These are phyloP conservation scores for Boletus semigastroideus DNA, from an alignment of 1,284 basidiomycete species.

Conservation along the genomic window DNA sequence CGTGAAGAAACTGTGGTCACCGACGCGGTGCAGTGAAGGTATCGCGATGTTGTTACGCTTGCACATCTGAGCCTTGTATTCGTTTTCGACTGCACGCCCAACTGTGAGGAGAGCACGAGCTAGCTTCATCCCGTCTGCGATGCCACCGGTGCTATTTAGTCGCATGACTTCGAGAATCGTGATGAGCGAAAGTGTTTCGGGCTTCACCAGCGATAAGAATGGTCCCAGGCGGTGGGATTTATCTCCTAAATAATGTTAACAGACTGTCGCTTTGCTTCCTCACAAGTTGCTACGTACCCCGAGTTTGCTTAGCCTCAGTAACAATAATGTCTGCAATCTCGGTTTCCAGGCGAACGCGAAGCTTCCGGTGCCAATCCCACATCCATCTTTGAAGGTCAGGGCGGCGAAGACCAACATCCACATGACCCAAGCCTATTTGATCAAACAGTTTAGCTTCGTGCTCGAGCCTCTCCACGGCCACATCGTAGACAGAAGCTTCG, in stretches of 20 bases:
- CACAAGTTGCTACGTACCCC: constrained; percentile 10
- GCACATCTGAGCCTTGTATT: constrained; percentile 85
- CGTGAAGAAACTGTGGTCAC: constrained; percentile 53
- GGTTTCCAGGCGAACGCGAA: constrained; percentile 52
- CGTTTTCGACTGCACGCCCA: constrained; percentile 84
- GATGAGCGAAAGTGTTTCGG: constrained; percentile 84
- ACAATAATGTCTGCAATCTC: constrained; percentile 56
- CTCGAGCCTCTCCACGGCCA: constrained; percentile 72
- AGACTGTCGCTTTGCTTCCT: not conserved
- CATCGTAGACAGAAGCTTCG: constrained; percentile 83
- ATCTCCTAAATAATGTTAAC: constrained; percentile 6
- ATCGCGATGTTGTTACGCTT: constrained; percentile 61
- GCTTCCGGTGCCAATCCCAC: constrained; percentile 82
- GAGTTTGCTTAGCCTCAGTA: constrained; percentile 36
- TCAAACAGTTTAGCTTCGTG: constrained; percentile 64
- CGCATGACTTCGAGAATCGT: constrained; percentile 92
- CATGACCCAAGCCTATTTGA: constrained; percentile 53
- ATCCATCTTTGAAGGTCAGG: constrained; percentile 76
- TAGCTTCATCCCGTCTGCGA: constrained; percentile 88
- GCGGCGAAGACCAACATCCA: constrained; percentile 48
- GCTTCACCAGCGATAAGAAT: constrained; percentile 76
- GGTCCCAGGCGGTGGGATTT: constrained; percentile 40
- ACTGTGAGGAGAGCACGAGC: constrained; percentile 81
- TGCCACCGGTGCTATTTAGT: constrained; percentile 74
- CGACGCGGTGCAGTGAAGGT: constrained; percentile 39